Evolutionary conservation across 192 early-diverging fungal species (phyloP).

Genomic region (Dimargaris xerosporica): DNA sequence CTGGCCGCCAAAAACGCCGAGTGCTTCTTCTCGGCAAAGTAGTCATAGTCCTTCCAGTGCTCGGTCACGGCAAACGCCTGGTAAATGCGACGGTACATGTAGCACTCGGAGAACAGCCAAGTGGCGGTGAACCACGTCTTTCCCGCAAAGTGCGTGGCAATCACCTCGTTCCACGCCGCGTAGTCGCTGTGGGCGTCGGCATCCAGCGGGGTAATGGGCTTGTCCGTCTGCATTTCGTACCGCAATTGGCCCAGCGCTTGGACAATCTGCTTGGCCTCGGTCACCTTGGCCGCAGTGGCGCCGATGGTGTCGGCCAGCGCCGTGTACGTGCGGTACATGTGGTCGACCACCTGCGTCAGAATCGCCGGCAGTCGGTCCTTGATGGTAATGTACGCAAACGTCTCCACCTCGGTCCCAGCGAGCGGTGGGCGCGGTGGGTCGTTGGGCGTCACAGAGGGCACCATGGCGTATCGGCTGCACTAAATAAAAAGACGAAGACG

Average conservation of each 20-base stretch:
- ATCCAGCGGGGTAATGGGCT: constrained; percentile 29
- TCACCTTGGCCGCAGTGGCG: constrained; percentile 16
- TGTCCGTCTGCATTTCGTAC: constrained; percentile 57
- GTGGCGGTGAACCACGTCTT: constrained; percentile 59
- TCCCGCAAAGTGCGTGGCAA: constrained; percentile 31
- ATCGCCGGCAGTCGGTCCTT: constrained; percentile 69
- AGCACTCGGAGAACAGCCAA: constrained; percentile 77
- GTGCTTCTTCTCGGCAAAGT: constrained; percentile 52
- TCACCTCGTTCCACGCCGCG: constrained; percentile 44
- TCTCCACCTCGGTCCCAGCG: constrained; percentile 36
- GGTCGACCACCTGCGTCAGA: constrained; percentile 61
- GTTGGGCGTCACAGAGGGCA: no score
- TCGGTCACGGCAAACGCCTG: constrained; percentile 36
- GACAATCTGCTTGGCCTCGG: constrained; percentile 55
- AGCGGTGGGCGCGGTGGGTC: constrained; percentile 48
- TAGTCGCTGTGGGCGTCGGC: constrained; percentile 35
- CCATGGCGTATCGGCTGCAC: no score
- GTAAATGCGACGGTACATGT: constrained; percentile 59
- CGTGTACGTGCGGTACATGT: constrained; percentile 42
- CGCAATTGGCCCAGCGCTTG: constrained; percentile 46
- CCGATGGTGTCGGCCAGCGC: constrained; percentile 14
- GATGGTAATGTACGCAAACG: constrained; percentile 67
- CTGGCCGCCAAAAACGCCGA: constrained; percentile 50
- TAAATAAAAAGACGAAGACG: no score
- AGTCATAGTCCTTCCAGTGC: constrained; percentile 56